These are phyloP conservation scores for Metarhizium humberi DNA, from an alignment of 2,329 filamentous ascomycete species.

Conservation along the genomic window DNA sequence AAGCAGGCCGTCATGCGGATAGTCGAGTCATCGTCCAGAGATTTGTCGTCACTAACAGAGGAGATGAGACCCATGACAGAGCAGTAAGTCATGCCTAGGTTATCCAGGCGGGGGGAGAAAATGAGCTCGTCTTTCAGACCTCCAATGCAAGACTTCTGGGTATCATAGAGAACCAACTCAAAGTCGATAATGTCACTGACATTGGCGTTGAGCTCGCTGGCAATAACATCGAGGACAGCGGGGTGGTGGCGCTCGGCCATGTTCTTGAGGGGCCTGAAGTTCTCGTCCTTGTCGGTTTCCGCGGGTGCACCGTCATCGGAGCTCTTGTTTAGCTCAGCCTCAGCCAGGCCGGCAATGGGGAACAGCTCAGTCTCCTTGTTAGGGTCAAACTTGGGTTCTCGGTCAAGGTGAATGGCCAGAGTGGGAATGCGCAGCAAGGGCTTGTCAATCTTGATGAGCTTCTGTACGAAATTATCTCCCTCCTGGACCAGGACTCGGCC, in stretches of 20 bases:
- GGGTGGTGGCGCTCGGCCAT: slow-evolving; percentile 82
- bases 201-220: slow-evolving; percentile 63
- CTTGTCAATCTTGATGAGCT: slow-evolving; percentile 80
- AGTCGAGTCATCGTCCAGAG: slow-evolving; percentile 65
- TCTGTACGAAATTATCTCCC: slow-evolving; percentile 65
- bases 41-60: slow-evolving; percentile 54
- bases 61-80: slow-evolving; percentile 76
- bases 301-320: slow-evolving; percentile 38
- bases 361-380: slow-evolving; percentile 97
- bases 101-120: slow-evolving; percentile 92
- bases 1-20: slow-evolving; percentile 94
- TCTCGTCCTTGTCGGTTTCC: slow-evolving; percentile 30
- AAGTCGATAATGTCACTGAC: slow-evolving; percentile 78
- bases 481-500: slow-evolving; percentile 77
- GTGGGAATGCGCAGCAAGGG: slow-evolving; percentile 90
- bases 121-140: slow-evolving; percentile 91
- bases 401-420: slow-evolving; percentile 86
- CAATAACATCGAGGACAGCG: slow-evolving; percentile 76
- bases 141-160: slow-evolving; percentile 80
- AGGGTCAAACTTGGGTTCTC: slow-evolving; percentile 76
- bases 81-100: slow-evolving; percentile 94
- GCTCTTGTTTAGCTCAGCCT: slow-evolving; percentile 77
- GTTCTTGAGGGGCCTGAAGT: slow-evolving; percentile 66
- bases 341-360: slow-evolving; percentile 80
- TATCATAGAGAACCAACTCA: slow-evolving; percentile 94